phyloP scores from a whole-genome alignment of 2,329 filamentous ascomycete genomes.

The Didymella keratinophila region DNA sequence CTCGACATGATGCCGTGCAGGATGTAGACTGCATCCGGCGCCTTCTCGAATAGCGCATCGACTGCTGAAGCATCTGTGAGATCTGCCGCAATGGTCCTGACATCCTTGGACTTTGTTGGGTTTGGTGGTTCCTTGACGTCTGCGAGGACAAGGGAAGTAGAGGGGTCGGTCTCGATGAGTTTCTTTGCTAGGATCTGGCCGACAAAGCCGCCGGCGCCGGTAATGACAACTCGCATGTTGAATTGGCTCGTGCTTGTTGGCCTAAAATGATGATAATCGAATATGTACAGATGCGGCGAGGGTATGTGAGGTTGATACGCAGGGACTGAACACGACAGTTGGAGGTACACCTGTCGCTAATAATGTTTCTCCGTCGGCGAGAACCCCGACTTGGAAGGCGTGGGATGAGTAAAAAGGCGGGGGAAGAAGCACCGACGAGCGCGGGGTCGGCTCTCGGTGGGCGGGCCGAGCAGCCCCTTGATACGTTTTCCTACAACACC shows the following conservation, averaged over 20 bases:
- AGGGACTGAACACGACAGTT: slow-evolving; percentile 1
- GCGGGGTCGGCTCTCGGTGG: slow-evolving; percentile 19
- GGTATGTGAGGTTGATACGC: background rate
- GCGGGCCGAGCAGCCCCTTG: slow-evolving; percentile 9
- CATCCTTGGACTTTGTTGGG: slow-evolving; percentile 60
- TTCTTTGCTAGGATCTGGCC: slow-evolving; percentile 67
- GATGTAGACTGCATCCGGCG: slow-evolving; percentile 58
- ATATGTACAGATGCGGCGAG: background rate
- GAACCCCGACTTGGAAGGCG: slow-evolving; percentile 17
- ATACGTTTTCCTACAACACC: slow-evolving; percentile 15
- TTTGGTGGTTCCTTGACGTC: slow-evolving; percentile 62
- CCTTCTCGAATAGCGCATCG: slow-evolving; percentile 34
- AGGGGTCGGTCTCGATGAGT: slow-evolving; percentile 58
- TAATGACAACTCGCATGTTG: slow-evolving; percentile 64
- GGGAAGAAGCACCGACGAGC: slow-evolving; percentile 10
- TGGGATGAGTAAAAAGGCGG: slow-evolving; percentile 11
- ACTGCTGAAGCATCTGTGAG: slow-evolving; percentile 52
- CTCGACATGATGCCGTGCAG: slow-evolving; percentile 74
- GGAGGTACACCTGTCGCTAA: slow-evolving; percentile 9
- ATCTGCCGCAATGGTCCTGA: slow-evolving; percentile 61
- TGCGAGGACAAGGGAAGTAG: slow-evolving; percentile 62
- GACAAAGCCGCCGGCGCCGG: slow-evolving; percentile 70
- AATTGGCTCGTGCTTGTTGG: slow-evolving; percentile 6
- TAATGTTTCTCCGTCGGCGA: slow-evolving; percentile 18
- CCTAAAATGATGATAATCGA: background rate